phyloP scores from a whole-genome alignment of 2,329 filamentous ascomycete species.

The Cylindrodendrum hubeiense region DNA sequence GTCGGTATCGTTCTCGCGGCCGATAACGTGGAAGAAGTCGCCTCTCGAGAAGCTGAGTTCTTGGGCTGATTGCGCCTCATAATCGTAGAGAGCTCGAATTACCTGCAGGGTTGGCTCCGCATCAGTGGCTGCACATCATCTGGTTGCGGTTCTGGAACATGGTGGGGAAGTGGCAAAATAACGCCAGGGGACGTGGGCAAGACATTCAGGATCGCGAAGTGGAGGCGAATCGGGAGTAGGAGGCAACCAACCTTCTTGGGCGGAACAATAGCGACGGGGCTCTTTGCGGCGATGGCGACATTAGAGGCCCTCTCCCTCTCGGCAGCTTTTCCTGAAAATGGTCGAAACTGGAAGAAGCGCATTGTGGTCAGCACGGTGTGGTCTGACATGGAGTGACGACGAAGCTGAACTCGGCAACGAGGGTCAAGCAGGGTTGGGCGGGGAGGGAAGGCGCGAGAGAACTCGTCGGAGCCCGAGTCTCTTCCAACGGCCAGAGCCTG shows the following conservation, averaged over 20 bases:
- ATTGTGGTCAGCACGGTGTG: slow-evolving; percentile 55
- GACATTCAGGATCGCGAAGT: slow-evolving; percentile 33
- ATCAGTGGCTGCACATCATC: slow-evolving; percentile 35
- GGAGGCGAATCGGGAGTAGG: slow-evolving; percentile 26
- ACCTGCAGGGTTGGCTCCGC: slow-evolving; percentile 68
- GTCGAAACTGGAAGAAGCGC: slow-evolving; percentile 75
- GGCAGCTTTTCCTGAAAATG: slow-evolving; percentile 74
- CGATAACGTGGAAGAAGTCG: slow-evolving; percentile 98
- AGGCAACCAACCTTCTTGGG: slow-evolving; percentile 83
- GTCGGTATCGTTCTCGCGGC: slow-evolving; percentile 91
- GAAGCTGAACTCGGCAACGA: slow-evolving; percentile 23
- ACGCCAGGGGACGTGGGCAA: slow-evolving; percentile 23
- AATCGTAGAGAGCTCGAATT: slow-evolving; percentile 96
- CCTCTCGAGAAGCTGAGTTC: slow-evolving; percentile 93
- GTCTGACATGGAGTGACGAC: slow-evolving; percentile 31
- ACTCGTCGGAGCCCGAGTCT: not conserved
- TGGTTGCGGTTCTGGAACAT: slow-evolving; percentile 25
- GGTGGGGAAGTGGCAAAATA: slow-evolving; percentile 31
- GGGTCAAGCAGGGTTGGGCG: slow-evolving; percentile 20
- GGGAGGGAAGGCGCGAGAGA: not conserved
- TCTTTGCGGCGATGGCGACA: slow-evolving; percentile 84
- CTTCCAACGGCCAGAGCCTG: not conserved
- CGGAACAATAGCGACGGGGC: slow-evolving; percentile 87
- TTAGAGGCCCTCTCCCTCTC: too few species aligned
- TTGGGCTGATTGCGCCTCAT: slow-evolving; percentile 80